These are phyloP conservation scores for Somion occarium DNA, from an alignment of 1,284 basidiomycete genomes.

Conservation along the genomic window DNA sequence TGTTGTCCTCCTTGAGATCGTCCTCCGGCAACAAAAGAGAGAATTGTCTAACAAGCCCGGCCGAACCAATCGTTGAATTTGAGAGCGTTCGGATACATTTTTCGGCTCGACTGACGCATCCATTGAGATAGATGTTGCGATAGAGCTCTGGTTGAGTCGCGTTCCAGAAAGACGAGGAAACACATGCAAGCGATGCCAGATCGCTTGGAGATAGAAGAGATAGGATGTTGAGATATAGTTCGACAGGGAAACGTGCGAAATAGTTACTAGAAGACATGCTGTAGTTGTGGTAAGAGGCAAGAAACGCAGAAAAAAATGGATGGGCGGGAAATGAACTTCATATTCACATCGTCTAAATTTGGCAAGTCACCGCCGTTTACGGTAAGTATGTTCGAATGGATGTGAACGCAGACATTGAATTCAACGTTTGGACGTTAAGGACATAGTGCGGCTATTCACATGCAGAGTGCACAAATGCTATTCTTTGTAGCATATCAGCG, in stretches of 20 bases:
- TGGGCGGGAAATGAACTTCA: too few species aligned
- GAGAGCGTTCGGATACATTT: background rate
- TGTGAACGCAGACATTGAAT: too few species aligned
- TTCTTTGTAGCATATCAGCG: too few species aligned
- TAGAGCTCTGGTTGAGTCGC: background rate
- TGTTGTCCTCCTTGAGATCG: background rate
- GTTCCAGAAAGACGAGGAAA: background rate
- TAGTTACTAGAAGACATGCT: background rate
- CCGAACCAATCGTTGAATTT: background rate
- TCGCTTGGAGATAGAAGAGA: background rate
- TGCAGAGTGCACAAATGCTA: too few species aligned
- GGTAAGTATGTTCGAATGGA: too few species aligned
- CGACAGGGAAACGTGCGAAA: background rate
- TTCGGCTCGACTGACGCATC: background rate
- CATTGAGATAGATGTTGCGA: background rate
- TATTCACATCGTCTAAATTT: too few species aligned
- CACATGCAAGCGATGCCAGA: background rate
- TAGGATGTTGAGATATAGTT: background rate
- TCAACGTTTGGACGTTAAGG: too few species aligned
- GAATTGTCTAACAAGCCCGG: background rate
- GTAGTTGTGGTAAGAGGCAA: background rate
- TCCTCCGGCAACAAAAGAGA: background rate
- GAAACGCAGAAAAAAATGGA: background rate
- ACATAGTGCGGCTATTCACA: too few species aligned
- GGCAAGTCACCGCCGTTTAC: too few species aligned